phyloP scores from a whole-genome alignment of 2,329 filamentous ascomycete genomes.

The Periconia sp. region DNA sequence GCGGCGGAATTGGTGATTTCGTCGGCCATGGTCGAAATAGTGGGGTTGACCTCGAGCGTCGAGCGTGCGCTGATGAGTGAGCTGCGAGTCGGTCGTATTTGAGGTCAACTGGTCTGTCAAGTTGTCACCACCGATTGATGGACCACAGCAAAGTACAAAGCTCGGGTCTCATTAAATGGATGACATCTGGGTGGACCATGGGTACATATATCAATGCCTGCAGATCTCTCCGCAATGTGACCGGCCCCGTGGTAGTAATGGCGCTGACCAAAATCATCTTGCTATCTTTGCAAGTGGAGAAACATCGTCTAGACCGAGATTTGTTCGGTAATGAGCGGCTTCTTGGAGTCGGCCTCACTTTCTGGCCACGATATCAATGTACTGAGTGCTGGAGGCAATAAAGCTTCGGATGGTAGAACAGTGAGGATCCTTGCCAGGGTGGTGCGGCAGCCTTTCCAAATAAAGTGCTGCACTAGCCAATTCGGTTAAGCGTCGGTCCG shows the following conservation, averaged over 20 bases:
- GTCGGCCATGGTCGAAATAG: slow-evolving; percentile 1
- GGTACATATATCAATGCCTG: slow-evolving; percentile 7
- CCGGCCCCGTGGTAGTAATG: slow-evolving; percentile 2
- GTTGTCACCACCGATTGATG: not conserved
- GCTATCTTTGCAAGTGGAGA: slow-evolving; percentile 4
- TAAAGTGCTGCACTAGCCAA: not conserved
- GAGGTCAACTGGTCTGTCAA: not conserved
- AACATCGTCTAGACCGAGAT: slow-evolving; percentile 1
- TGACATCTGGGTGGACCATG: not conserved
- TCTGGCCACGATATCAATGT: not conserved
- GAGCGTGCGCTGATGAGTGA: not conserved
- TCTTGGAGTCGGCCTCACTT: slow-evolving; percentile 2
- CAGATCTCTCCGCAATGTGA: slow-evolving; percentile 1
- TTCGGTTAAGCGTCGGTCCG: not conserved
- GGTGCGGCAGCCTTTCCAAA: no score
- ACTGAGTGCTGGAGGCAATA: not conserved
- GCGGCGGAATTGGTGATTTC: not conserved
- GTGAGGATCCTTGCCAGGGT: not conserved
- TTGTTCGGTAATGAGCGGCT: not conserved
- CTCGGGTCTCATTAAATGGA: not conserved
- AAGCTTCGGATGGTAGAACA: not conserved
- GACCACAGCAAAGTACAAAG: not conserved
- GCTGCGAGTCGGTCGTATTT: not conserved
- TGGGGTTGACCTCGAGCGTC: not conserved
- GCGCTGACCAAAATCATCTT: slow-evolving; percentile 3